A percentile compares a stretch with the other conserved stretches of the same genome.
Conservation (phyloP, 176 grass and related monocot species). For the Sorghum bicolor region DNA sequence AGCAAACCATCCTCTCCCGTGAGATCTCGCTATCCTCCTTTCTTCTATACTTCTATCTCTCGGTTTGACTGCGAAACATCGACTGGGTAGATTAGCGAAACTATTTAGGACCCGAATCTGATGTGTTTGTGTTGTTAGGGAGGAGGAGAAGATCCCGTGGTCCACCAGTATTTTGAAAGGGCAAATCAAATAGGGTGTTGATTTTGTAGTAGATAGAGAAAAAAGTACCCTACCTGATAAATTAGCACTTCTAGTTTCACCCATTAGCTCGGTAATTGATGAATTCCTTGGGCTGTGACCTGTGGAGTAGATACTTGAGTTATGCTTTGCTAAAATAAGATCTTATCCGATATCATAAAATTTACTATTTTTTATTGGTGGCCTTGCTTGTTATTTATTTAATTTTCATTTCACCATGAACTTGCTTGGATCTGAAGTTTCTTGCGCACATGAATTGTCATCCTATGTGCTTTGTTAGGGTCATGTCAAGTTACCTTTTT, state of each 20-base stretch:
- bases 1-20: slow-evolving; percentile 70
- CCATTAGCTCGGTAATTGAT: not conserved
- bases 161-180: not conserved
- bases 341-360: not conserved
- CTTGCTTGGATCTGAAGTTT: slow-evolving; percentile 57
- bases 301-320: not conserved
- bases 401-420: slow-evolving; percentile 22
- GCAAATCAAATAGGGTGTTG: not conserved
- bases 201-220: not conserved
- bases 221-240: not conserved
- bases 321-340: not conserved
- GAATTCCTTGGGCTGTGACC: not conserved
- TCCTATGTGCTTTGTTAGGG: slow-evolving; percentile 75
- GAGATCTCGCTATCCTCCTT: slow-evolving; percentile 30
- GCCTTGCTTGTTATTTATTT: not conserved
- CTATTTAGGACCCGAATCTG: not conserved
- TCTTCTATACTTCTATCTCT: not conserved
- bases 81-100: not conserved
- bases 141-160: not conserved
- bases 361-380: not conserved
- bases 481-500: slow-evolving; percentile 16
- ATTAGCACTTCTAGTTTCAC: not conserved
- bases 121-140: not conserved
- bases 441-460: slow-evolving; percentile 64
- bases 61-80: not conserved